Conservation (phyloP, 176 grass and related monocot genomes). For the Puya raimondii region DNA sequence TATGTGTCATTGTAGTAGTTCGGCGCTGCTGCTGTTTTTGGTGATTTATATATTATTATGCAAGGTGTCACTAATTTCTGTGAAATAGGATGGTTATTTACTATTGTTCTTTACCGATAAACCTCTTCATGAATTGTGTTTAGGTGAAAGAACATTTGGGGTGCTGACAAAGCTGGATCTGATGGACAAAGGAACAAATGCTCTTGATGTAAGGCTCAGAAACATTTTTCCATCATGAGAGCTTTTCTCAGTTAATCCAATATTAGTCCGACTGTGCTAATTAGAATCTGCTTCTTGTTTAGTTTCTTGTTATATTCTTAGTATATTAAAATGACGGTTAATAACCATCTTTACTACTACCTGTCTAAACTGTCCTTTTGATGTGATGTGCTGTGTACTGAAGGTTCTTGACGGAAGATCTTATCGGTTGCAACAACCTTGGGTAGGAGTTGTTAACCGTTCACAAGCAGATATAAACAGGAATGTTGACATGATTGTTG, state of each 20-base stretch:
- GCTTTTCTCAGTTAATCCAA: background rate
- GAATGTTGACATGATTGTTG: constrained; percentile 66
- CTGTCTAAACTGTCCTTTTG: constrained; percentile 6
- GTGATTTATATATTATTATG: background rate
- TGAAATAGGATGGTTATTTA: background rate
- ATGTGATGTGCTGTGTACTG: constrained; percentile 1
- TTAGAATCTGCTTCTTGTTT: background rate
- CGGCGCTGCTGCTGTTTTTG: background rate
- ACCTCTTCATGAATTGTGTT: background rate
- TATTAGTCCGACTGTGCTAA: background rate
- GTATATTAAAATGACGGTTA: background rate
- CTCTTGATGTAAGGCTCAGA: constrained; percentile 53
- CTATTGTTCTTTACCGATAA: background rate
- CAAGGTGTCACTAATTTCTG: background rate
- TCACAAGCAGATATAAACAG: constrained; percentile 89
- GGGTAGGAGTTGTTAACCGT: constrained; percentile 83
- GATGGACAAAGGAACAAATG: constrained; percentile 83
- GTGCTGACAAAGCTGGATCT: constrained; percentile 84
- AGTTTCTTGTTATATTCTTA: constrained; percentile 3
- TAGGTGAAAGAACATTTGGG: constrained; percentile 86
- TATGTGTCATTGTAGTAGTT: background rate
- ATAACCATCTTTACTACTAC: constrained; percentile 5
- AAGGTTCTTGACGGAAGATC: constrained; percentile 81
- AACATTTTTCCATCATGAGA: background rate
- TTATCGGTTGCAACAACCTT: constrained; percentile 48